Conservation (phyloP, 1,284 basidiomycete genomes). For the Moesziomyces parantarcticus region DNA sequence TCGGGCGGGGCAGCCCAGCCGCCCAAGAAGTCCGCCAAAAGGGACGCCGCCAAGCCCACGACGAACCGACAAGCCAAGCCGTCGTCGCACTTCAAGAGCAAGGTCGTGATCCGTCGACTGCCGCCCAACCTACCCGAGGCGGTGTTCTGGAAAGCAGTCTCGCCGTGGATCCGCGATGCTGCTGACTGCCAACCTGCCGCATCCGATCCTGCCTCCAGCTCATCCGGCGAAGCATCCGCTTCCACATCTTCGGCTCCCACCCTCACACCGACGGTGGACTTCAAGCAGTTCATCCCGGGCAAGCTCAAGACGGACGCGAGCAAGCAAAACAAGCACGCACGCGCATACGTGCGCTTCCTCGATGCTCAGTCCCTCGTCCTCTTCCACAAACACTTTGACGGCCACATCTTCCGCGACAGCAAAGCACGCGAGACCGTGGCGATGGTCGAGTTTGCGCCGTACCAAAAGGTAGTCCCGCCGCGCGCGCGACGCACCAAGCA, state of each 20-base stretch:
- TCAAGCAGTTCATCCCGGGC: slow-evolving; percentile 49
- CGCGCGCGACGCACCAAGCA: slow-evolving; percentile 72
- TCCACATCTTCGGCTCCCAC: not conserved
- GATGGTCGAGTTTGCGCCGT: slow-evolving; percentile 92
- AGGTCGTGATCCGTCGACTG: slow-evolving; percentile 86
- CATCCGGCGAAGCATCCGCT: not conserved
- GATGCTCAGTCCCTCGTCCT: slow-evolving; percentile 76
- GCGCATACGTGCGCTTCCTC: slow-evolving; percentile 92
- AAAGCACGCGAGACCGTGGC: slow-evolving; percentile 86
- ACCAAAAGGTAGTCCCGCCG: slow-evolving; percentile 77
- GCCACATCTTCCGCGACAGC: slow-evolving; percentile 90
- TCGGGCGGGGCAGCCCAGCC: slow-evolving; percentile 19
- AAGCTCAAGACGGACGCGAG: slow-evolving; percentile 52
- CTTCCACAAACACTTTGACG: slow-evolving; percentile 88
- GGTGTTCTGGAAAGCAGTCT: slow-evolving; percentile 91
- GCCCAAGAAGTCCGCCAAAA: slow-evolving; percentile 39
- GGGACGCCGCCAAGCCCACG: slow-evolving; percentile 7
- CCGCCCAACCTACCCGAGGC: slow-evolving; percentile 91
- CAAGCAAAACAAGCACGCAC: slow-evolving; percentile 71
- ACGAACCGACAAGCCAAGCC: slow-evolving; percentile 13
- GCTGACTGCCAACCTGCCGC: slow-evolving; percentile 72
- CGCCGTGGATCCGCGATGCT: slow-evolving; percentile 77
- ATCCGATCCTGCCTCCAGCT: not conserved
- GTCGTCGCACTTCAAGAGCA: slow-evolving; percentile 72
- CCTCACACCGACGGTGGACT: slow-evolving; percentile 46